Conservation (phyloP, 192 early-diverging fungal species). For the Jimgerdemannia lactiflua region DNA sequence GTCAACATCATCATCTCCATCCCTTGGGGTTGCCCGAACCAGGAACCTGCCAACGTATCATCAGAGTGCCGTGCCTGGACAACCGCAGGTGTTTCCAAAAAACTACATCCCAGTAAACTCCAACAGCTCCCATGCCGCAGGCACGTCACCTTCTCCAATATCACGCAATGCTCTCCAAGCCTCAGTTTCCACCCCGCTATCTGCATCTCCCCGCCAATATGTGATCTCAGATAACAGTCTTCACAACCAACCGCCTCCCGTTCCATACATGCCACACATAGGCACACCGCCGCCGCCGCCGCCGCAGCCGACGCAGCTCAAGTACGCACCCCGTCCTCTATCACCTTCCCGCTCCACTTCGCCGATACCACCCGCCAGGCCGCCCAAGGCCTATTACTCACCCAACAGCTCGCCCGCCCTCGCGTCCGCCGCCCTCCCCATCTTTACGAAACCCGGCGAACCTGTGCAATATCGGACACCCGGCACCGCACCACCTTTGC, state of each 20-base stretch:
- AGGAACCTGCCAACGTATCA: too few species aligned
- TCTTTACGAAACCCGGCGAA: constrained; percentile 9
- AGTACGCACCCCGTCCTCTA: background rate
- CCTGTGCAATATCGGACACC: constrained; percentile 4
- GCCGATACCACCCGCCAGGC: background rate
- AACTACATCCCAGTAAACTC: constrained; percentile 4
- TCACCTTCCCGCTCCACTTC: background rate
- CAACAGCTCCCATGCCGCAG: constrained; percentile 7
- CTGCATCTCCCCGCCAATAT: constrained; percentile 3
- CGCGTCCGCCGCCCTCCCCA: constrained; percentile 8
- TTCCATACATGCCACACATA: background rate
- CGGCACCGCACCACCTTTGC: constrained; percentile 14
- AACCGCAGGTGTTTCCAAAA: constrained; percentile 2
- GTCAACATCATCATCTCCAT: too few species aligned
- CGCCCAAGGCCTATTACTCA: constrained; percentile 4
- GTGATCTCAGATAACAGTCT: background rate
- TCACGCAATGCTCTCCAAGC: background rate
- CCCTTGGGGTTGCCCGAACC: too few species aligned
- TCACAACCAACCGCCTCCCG: background rate
- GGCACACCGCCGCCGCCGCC: constrained; percentile 13
- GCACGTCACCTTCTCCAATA: background rate
- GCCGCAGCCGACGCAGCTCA: constrained; percentile 19
- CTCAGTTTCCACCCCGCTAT: constrained; percentile 10
- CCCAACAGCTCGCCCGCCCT: constrained; percentile 13
- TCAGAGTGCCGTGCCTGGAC: too few species aligned